phyloP scores from a whole-genome alignment of 1,284 basidiomycete species.

The Somion occarium region DNA sequence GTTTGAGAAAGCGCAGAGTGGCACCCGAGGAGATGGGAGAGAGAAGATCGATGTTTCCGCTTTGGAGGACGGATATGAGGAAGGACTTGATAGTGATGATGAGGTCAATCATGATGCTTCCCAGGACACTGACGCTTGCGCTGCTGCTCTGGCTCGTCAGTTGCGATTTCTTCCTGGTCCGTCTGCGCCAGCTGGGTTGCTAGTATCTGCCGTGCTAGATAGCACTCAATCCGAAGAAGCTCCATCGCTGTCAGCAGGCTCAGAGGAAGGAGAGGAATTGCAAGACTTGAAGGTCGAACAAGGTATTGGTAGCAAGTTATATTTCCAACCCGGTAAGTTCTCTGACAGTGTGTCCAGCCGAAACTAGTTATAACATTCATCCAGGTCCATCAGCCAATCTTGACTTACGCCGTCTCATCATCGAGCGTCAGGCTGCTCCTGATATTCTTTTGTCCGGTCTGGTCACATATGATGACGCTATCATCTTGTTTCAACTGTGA shows the following conservation, averaged over 20 bases:
- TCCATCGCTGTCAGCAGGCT: slow-evolving; percentile 10
- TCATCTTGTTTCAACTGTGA: slow-evolving; percentile 41
- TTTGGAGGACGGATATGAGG: slow-evolving; percentile 27
- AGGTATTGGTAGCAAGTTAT: slow-evolving; percentile 26
- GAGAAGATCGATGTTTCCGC: slow-evolving; percentile 27
- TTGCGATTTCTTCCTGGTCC: slow-evolving; percentile 18
- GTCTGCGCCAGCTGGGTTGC: slow-evolving; percentile 26
- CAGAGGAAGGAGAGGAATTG: slow-evolving; percentile 11
- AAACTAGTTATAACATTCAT: background rate
- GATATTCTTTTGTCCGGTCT: slow-evolving; percentile 41
- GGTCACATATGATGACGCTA: slow-evolving; percentile 38
- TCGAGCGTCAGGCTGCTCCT: slow-evolving; percentile 38
- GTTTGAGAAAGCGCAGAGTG: slow-evolving; percentile 24
- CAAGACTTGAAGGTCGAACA: slow-evolving; percentile 13
- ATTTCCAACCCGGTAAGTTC: slow-evolving; percentile 27
- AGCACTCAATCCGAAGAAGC: slow-evolving; percentile 13
- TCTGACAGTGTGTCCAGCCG: background rate
- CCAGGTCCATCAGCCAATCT: slow-evolving; percentile 30
- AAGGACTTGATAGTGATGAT: slow-evolving; percentile 23
- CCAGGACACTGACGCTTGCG: slow-evolving; percentile 4
- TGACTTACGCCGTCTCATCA: slow-evolving; percentile 35
- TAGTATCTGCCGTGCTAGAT: slow-evolving; percentile 26
- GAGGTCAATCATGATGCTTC: slow-evolving; percentile 14
- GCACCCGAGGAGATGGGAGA: slow-evolving; percentile 8
- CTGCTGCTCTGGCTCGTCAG: background rate